Evolutionary conservation across 495 filamentous ascomycete species (phyloP), one percentile per base, ranked within the genome.

Genomic region (Aspergillus sparsus): DNA sequence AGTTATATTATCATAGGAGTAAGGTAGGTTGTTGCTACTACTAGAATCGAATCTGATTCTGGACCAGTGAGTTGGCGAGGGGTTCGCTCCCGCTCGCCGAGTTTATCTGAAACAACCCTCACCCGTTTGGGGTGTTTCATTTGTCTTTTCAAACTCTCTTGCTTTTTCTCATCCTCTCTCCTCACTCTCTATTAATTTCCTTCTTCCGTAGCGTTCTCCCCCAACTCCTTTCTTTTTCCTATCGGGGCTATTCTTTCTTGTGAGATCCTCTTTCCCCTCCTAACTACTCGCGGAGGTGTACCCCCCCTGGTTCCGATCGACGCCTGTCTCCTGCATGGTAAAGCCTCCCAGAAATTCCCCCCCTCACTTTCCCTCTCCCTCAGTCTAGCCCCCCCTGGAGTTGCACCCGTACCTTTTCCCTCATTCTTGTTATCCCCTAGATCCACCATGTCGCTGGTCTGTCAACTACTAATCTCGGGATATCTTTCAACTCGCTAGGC

Each of bases 91-190:
- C 52, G 53, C 36, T 36, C 45, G 57, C 51, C 52, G 57, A 66
- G 33, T 66, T 53, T 66, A 66, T 63, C 64, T 66, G 64, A 66
- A 66, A 63, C 64, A 46, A 16, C 51, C 41, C 49, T 57, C 53
- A 55, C 49, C 21, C 35, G 35, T 58, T 58, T 60, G 57, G 62
- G 57, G 57, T 66, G 63, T 66, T 66, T 66, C 63, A 66, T 57
- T 27, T 60, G 31, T 42, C 35, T 31, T 41, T 49, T 53, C 56
- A 52, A 58, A 58, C 56, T 58, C 56, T 51, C 49, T 15, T 31
- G 32, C 49, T 34, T 51, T 51, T 51, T 31, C 49, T 13, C 49
- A 32, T 51, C 32, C 34, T 31, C 21, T 51, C 21, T 31, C 32
- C 21, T 51, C 49, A 18, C 49, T 51, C 49, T 12, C 49, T 34